phyloP scores from a whole-genome alignment of 352 stramenopile species.

The Phytophthora melonis region DNA sequence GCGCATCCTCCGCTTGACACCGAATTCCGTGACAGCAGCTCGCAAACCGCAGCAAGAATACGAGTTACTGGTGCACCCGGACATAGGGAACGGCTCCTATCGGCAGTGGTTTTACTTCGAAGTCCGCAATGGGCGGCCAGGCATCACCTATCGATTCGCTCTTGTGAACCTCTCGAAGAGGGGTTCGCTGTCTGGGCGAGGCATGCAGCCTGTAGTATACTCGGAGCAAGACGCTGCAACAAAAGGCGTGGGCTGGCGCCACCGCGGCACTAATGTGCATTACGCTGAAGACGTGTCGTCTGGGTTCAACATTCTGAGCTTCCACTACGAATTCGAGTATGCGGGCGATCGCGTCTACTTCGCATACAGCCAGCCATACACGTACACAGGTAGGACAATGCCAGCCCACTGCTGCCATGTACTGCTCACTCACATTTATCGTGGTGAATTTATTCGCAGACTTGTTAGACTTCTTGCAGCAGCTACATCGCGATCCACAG shows the following conservation, averaged over 20 bases:
- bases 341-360: conserved; percentile 83
- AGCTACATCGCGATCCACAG: conserved; percentile 59
- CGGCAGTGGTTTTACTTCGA: no score
- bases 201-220: conserved; percentile 85
- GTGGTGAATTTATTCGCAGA: no score
- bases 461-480: conserved; percentile 76
- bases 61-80: conserved; percentile 74
- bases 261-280: conserved; percentile 64
- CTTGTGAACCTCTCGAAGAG: conserved; percentile 87
- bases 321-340: conserved; percentile 76
- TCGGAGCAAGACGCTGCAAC: conserved; percentile 59
- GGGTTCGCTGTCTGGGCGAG: conserved; percentile 80
- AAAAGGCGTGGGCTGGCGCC: conserved; percentile 64
- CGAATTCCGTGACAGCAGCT: background rate
- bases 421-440: no score
- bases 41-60: conserved; percentile 61
- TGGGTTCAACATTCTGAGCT: conserved; percentile 63
- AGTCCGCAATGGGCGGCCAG: conserved; percentile 58
- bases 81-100: conserved; percentile 86
- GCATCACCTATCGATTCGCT: conserved; percentile 69
- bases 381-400: conserved; percentile 69
- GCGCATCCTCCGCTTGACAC: conserved; percentile 54
- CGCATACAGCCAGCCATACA: conserved; percentile 88
- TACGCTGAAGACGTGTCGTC: conserved; percentile 56
- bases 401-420: no score